These are phyloP conservation scores for Brettanomyces bruxellensis DNA, from an alignment of 805 yeast species.

Conservation along the genomic window DNA sequence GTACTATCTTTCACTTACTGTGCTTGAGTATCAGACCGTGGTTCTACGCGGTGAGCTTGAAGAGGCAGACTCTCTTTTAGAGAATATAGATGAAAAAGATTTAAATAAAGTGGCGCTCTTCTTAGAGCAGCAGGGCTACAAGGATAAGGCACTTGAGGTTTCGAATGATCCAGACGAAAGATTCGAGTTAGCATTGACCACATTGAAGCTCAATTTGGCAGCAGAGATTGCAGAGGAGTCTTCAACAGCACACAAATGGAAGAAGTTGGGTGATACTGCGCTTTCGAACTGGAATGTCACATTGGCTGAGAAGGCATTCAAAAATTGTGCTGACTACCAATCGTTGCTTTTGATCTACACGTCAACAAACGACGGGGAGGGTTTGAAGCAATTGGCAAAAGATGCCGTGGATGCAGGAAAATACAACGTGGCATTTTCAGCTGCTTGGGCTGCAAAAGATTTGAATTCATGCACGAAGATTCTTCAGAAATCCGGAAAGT, in stretches of 20 bases:
- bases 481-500: conserved; percentile 57
- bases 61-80: conserved; percentile 58
- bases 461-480: conserved; percentile 52
- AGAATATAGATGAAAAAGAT: conserved; percentile 57
- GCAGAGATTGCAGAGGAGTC: conserved; percentile 50
- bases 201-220: conserved; percentile 67
- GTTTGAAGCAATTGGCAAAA: conserved; percentile 54
- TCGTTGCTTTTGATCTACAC: conserved; percentile 77
- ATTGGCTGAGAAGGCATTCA: conserved; percentile 72
- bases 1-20: conserved; percentile 74
- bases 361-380: conserved; percentile 61
- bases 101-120: conserved; percentile 79
- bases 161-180: conserved; percentile 85
- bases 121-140: conserved; percentile 85
- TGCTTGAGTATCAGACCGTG: conserved; percentile 90
- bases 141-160: conserved; percentile 72
- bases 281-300: conserved; percentile 69
- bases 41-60: conserved; percentile 93
- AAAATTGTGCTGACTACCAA: conserved; percentile 71
- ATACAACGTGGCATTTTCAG: conserved; percentile 84
- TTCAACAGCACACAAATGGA: conserved; percentile 70
- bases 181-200: conserved; percentile 79
- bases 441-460: conserved; percentile 82
- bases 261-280: conserved; percentile 81
- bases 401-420: conserved; percentile 66